Percentiles rank a stretch among this genome's conserved stretches.
Evolutionary conservation across 371 early-diverging fungal species (phyloP).

Genomic region (Saksenaea vasiformis): DNA sequence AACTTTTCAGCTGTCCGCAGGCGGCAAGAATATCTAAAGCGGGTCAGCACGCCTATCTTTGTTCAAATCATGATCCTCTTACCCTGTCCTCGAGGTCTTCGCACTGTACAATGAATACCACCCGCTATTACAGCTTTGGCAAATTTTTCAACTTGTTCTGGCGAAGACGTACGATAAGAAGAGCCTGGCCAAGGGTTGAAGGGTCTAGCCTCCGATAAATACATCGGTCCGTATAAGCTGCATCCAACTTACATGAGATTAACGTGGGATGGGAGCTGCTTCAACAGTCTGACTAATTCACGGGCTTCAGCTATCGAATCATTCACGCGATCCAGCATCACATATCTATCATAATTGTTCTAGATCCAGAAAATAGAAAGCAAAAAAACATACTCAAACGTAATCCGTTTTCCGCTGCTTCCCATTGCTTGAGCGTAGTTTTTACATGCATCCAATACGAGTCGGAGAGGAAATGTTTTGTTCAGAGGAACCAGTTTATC

Average conservation of each 20-base stretch:
- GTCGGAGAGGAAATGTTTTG: slow-evolving; percentile 74
- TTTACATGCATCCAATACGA: slow-evolving; percentile 72
- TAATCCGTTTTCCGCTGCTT: slow-evolving; percentile 59
- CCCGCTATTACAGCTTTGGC: slow-evolving; percentile 46
- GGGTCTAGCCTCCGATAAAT: slow-evolving; percentile 43
- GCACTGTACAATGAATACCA: slow-evolving; percentile 55
- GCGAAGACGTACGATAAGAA: slow-evolving; percentile 51
- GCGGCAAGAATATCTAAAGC: slow-evolving; percentile 73
- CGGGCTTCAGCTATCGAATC: slow-evolving; percentile 73
- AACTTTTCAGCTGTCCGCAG: slow-evolving; percentile 72
- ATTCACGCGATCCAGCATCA: slow-evolving; percentile 84
- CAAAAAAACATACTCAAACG: slow-evolving; percentile 64
- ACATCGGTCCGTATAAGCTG: background rate
- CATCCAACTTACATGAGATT: slow-evolving; percentile 72
- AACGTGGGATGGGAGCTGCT: slow-evolving; percentile 75
- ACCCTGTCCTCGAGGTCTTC: slow-evolving; percentile 63
- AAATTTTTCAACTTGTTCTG: slow-evolving; percentile 55
- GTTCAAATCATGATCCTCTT: slow-evolving; percentile 9
- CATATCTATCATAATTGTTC: slow-evolving; percentile 55
- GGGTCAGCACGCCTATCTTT: background rate
- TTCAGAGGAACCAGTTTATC: slow-evolving; percentile 85
- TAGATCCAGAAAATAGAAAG: background rate
- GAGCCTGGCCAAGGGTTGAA: slow-evolving; percentile 85
- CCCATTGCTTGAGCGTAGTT: slow-evolving; percentile 59
- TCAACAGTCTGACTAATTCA: slow-evolving; percentile 62